A percentile compares a stretch with the other conserved stretches of the same genome.
Evolutionary conservation across 1,284 basidiomycete species (phyloP).

Genomic region (Takashimella tepidaria): DNA sequence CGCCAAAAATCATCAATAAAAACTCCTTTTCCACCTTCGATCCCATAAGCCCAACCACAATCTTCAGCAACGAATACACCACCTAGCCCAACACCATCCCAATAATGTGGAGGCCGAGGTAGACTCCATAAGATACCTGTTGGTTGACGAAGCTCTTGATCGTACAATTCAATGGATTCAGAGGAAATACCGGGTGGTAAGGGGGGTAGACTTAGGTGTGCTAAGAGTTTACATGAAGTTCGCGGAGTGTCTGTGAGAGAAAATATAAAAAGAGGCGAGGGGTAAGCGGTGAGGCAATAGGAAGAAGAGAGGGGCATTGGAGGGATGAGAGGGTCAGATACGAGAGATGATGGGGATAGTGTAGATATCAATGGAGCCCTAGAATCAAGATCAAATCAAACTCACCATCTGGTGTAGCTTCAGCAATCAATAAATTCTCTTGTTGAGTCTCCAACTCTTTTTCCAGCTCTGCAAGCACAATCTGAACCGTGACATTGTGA

Average conservation of each 20-base stretch:
- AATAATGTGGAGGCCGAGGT: conserved; percentile 31
- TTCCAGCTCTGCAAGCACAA: conserved; percentile 62
- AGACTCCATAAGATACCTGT: conserved; percentile 36
- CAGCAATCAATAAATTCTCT: conserved; percentile 25
- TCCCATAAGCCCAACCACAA: conserved; percentile 67
- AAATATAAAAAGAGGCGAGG: no score
- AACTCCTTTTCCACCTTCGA: conserved; percentile 63
- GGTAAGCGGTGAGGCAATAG: no score
- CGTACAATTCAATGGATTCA: conserved; percentile 32
- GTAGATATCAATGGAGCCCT: no score
- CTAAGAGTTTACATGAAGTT: conserved; percentile 22
- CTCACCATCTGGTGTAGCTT: conserved; percentile 36
- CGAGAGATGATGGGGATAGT: no score
- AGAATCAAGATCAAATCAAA: not conserved
- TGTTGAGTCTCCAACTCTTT: conserved; percentile 33
- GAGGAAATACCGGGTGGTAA: conserved; percentile 24
- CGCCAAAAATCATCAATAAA: conserved; percentile 61
- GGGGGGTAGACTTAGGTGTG: conserved; percentile 40
- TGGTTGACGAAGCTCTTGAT: conserved; percentile 36
- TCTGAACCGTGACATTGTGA: conserved; percentile 56
- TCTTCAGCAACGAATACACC: conserved; percentile 67
- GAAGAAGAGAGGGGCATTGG: no score
- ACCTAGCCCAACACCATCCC: conserved; percentile 49
- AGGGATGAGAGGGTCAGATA: no score
- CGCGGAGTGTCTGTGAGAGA: conserved; percentile 1